These are phyloP conservation scores for Phyllosticta paracitricarpa DNA, from an alignment of 2,329 filamentous ascomycete genomes.

Conservation along the genomic window DNA sequence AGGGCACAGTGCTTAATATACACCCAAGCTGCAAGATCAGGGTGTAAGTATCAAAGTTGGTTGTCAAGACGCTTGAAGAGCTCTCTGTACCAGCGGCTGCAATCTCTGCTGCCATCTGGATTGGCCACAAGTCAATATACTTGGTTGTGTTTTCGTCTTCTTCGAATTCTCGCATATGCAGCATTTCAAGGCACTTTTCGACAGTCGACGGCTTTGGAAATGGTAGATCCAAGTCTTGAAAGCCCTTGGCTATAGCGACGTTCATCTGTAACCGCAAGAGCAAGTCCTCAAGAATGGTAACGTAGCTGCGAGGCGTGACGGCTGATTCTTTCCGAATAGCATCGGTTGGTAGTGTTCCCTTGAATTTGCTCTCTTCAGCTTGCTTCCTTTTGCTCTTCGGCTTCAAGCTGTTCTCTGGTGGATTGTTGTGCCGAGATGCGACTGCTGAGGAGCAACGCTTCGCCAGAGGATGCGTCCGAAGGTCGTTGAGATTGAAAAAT, in stretches of 20 bases:
- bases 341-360: slow-evolving; percentile 57
- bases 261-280: slow-evolving; percentile 70
- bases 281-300: slow-evolving; percentile 75
- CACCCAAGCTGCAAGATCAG: slow-evolving; percentile 81
- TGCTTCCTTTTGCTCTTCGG: slow-evolving; percentile 20
- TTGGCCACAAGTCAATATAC: slow-evolving; percentile 83
- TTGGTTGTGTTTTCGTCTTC: slow-evolving; percentile 55
- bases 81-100: slow-evolving; percentile 33
- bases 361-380: slow-evolving; percentile 48
- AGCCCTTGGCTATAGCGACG: slow-evolving; percentile 74
- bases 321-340: slow-evolving; percentile 56
- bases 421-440: slow-evolving; percentile 40
- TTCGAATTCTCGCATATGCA: slow-evolving; percentile 16
- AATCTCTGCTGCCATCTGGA: slow-evolving; percentile 85
- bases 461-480: slow-evolving; percentile 50
- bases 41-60: slow-evolving; percentile 85
- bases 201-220: slow-evolving; percentile 21
- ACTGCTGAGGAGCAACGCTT: slow-evolving; percentile 16
- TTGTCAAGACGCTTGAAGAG: slow-evolving; percentile 59
- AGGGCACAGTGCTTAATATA: slow-evolving; percentile 70
- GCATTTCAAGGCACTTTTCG: slow-evolving; percentile 18
- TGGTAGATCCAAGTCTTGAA: slow-evolving; percentile 66
- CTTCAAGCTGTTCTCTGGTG: slow-evolving; percentile 18
- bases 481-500: slow-evolving; percentile 71
- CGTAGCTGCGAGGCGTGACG: slow-evolving; percentile 62